Conservation (phyloP, 306 rosid genomes). For the Cucurbita maxima region DNA sequence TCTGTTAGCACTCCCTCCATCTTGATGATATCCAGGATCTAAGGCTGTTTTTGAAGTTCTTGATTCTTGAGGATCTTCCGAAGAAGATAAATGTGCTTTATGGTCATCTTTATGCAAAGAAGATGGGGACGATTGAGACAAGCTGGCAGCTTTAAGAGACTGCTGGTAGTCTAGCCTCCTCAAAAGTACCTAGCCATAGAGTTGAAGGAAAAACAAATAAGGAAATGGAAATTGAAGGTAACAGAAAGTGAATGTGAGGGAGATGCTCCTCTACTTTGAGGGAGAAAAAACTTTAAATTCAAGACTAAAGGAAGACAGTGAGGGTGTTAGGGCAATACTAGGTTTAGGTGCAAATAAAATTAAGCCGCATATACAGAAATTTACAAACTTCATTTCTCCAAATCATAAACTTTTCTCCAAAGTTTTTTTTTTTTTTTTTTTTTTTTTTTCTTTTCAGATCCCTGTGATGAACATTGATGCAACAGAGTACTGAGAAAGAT, state of each 20-base stretch:
- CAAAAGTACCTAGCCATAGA: conserved; percentile 32
- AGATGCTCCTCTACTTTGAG: no score
- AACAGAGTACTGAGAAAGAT: not conserved
- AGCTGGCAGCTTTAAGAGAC: conserved; percentile 31
- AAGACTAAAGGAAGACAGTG: no score
- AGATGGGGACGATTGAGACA: conserved; percentile 21
- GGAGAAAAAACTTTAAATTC: no score
- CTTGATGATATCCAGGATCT: conserved; percentile 13
- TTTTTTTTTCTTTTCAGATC: not conserved
- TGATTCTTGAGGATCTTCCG: conserved; percentile 11
- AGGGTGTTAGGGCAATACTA: no score
- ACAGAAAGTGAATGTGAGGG: no score
- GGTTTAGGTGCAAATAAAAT: no score
- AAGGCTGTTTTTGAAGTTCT: conserved; percentile 16
- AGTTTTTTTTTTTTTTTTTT: no score
- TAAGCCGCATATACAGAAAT: no score
- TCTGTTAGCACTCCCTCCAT: conserved; percentile 15
- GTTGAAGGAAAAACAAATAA: not conserved
- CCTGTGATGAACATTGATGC: not conserved
- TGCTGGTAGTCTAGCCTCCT: conserved; percentile 48
- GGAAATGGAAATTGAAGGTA: no score
- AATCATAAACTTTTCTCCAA: not conserved
- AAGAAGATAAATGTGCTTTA: conserved; percentile 15
- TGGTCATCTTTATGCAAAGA: conserved; percentile 14
- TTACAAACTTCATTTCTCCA: not conserved